phyloP scores from a whole-genome alignment of 2,329 filamentous ascomycete genomes.

The Colletotrichum cuscutae region DNA sequence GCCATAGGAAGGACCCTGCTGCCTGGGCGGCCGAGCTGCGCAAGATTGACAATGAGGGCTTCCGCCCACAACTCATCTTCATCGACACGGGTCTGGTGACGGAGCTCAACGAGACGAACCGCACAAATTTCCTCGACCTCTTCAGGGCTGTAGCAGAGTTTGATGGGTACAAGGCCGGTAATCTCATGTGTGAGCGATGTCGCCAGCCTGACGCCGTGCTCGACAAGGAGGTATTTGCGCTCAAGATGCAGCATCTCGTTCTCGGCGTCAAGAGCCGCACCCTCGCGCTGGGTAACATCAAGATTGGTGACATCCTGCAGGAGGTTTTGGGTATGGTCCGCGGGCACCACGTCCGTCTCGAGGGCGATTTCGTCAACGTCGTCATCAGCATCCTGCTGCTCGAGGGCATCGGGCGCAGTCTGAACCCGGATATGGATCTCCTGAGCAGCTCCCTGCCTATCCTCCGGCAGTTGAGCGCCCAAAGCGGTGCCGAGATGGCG shows the following conservation, averaged over 20 bases:
- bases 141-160: constrained; percentile 98
- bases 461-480: constrained; percentile 84
- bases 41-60: constrained; percentile 86
- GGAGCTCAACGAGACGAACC: constrained; percentile 87
- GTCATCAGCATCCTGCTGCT: constrained; percentile 93
- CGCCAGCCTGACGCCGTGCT: constrained; percentile 91
- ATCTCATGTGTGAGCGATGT: constrained; percentile 96
- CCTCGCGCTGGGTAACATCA: constrained; percentile 91
- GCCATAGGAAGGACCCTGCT: constrained; percentile 67
- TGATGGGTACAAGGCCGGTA: constrained; percentile 93
- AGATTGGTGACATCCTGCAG: constrained; percentile 94
- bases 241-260: constrained; percentile 97
- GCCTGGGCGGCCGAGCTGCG: constrained; percentile 81
- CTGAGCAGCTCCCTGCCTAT: constrained; percentile 90
- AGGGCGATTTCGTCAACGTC: constrained; percentile 98
- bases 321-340: constrained; percentile 93
- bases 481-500: constrained; percentile 76
- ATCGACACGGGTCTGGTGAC: constrained; percentile 97
- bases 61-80: constrained; percentile 93
- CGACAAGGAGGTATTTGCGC: constrained; percentile 88
- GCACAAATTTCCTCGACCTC: constrained; percentile 91
- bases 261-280: constrained; percentile 90
- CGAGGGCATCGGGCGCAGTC: constrained; percentile 89
- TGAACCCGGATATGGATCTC: constrained; percentile 89
- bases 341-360: constrained; percentile 89